Base-by-base conservation (phyloP, 1,139 yeast species). In the Geotrichum candidum region DNA sequence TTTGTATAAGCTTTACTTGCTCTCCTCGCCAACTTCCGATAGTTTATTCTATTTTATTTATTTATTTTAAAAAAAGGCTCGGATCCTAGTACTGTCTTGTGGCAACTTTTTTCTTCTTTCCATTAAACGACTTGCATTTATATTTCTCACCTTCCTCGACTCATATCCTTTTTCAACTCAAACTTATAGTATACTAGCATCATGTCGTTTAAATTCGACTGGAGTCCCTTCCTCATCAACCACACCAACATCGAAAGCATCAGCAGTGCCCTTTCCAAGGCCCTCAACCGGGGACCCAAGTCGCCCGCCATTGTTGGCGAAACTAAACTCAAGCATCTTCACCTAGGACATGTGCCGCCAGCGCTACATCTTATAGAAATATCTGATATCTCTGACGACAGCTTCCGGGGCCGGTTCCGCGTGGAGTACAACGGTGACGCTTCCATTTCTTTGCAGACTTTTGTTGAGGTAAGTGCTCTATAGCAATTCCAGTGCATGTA, bases 131-230 rank as follows among this genome's bases (percentile, higher is more conserved):
- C 45, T 35, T 11, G 45, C 5, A 11, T 10, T 35, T n/a, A 35
- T 3, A 11, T 11, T 35, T 35, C 15, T 35, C 13, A 35, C 45
- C 45, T 35, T 35, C 13, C 15, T 35, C 15, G n/a, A 11, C 11
- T 35, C 15, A 3, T 35, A 3, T 35, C 7, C 4, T 10, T 35
- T 10, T 35, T 35, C 15, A 3, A 10, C 3, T 35, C 3, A 4
- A 13, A 35, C 45, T 3, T 35, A 35, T 10, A 31, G 7, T 31
- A 13, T 18, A 48, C 51, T 15, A 7, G 23, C 54, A 52, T 13
- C 55, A 88, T 88, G 95, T 87, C 94, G 25, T 87, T 88, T 71
- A 84, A 84, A 66, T 87, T 88, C 66, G 84, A 87, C 75, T 88
- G 96, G 96, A 82, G 83, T 66, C 80, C 90, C 22, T 77, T 87